Percentiles rank a stretch among this genome's conserved stretches.
Conservation (phyloP, 176 grass and related monocot species). For the Leersia perrieri region DNA sequence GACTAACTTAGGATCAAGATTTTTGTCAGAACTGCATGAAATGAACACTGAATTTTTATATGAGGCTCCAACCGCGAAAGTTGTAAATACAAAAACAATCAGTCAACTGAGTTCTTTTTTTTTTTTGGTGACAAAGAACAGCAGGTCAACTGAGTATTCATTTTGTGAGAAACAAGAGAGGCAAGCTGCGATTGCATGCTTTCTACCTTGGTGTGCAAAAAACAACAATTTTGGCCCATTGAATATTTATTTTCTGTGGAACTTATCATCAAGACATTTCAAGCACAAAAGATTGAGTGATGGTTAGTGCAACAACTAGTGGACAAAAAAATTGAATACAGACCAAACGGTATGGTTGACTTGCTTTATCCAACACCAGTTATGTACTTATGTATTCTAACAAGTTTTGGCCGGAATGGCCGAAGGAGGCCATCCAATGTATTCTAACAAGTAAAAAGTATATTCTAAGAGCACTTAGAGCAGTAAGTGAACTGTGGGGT, state of each 20-base stretch:
- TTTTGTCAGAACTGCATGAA: neutral
- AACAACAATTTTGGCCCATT: neutral
- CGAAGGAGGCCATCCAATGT: too few relatives aligned
- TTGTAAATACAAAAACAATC: neutral
- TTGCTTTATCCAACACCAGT: neutral
- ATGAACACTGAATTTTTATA: neutral
- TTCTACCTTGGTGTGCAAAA: neutral
- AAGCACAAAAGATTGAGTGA: neutral
- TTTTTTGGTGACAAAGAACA: too few relatives aligned
- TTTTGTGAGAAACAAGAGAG: neutral
- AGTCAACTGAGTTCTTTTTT: neutral
- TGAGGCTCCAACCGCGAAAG: neutral
- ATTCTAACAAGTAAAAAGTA: neutral
- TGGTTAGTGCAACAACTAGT: neutral
- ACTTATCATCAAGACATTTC: neutral
- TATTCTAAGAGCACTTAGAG: neutral
- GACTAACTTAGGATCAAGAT: neutral
- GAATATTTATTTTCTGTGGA: neutral
- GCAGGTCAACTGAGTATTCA: too few relatives aligned
- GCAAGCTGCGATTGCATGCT: neutral
- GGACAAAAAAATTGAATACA: neutral
- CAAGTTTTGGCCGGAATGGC: too few relatives aligned
- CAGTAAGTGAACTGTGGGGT: neutral
- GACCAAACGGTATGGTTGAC: neutral
- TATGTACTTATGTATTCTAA: too few relatives aligned